These are phyloP conservation scores for Claviceps purpurea DNA, from an alignment of 2,329 filamentous ascomycete genomes.

Conservation along the genomic window DNA sequence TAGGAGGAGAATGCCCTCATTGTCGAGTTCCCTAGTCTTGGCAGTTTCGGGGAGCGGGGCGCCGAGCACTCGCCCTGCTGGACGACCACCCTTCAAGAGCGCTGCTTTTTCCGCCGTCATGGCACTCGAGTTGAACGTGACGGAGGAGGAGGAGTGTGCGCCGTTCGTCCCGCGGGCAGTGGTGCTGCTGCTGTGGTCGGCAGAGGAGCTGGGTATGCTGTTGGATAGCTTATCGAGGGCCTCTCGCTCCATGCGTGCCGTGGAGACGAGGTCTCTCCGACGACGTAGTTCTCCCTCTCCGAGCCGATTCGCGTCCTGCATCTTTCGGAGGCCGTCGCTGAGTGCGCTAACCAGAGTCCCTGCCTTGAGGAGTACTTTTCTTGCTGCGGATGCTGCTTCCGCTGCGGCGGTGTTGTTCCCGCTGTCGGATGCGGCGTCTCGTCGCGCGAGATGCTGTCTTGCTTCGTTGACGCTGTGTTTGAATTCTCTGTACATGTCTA, in stretches of 20 bases:
- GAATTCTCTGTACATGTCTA: slow-evolving; percentile 62
- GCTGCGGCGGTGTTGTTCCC: slow-evolving; percentile 30
- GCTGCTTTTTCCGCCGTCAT: slow-evolving; percentile 29
- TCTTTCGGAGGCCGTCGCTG: slow-evolving; percentile 48
- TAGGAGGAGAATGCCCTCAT: slow-evolving; percentile 57
- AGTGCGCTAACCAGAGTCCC: slow-evolving; percentile 50
- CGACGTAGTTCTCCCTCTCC: slow-evolving; percentile 65
- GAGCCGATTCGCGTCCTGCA: slow-evolving; percentile 41
- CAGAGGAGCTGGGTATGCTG: slow-evolving; percentile 25
- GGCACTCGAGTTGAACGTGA: slow-evolving; percentile 18
- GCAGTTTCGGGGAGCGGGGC: slow-evolving; percentile 63
- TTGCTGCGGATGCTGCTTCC: slow-evolving; percentile 61
- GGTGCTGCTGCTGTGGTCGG: slow-evolving; percentile 14
- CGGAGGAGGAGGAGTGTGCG: background rate
- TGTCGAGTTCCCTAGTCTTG: slow-evolving; percentile 63
- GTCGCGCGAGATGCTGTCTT: slow-evolving; percentile 52
- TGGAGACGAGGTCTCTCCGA: slow-evolving; percentile 54
- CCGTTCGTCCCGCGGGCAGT: slow-evolving; percentile 30
- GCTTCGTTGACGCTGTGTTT: slow-evolving; percentile 52
- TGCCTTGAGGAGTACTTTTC: slow-evolving; percentile 57
- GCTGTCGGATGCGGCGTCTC: slow-evolving; percentile 40
- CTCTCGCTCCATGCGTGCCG: slow-evolving; percentile 60
- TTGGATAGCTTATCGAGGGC: slow-evolving; percentile 61
- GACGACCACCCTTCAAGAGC: slow-evolving; percentile 26
- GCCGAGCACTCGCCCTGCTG: slow-evolving; percentile 54